Conservation (phyloP, 257 asterid species). For the Solanum commersonii region DNA sequence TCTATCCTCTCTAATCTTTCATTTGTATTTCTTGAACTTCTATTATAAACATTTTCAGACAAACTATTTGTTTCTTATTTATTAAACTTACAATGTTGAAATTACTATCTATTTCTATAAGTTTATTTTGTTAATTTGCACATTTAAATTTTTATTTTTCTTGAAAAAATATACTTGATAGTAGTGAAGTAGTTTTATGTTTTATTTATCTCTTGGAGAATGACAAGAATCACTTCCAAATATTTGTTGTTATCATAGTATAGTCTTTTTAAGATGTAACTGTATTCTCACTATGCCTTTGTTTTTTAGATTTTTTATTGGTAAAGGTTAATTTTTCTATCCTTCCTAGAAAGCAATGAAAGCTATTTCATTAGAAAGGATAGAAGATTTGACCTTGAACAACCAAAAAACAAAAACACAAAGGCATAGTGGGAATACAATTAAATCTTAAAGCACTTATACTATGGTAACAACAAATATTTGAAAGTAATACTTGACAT, state of each 20-base stretch:
- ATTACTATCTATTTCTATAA: slow-evolving; percentile 1
- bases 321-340: neutral
- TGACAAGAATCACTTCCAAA: neutral
- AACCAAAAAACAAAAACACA: neutral
- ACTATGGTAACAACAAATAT: neutral
- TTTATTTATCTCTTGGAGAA: neutral
- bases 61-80: neutral
- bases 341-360: neutral
- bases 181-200: neutral
- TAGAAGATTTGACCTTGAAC: neutral
- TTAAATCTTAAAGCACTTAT: neutral
- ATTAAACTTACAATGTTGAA: neutral
- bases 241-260: neutral
- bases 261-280: neutral
- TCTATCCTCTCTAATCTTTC: neutral
- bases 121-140: neutral
- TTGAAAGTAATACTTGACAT: neutral
- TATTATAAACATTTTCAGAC: neutral
- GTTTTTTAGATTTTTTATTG: too few species aligned
- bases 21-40: neutral
- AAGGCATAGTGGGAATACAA: neutral
- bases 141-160: neutral
- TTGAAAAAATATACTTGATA: neutral
- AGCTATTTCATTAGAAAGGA: neutral
- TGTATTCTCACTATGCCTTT: neutral